Percentiles rank a stretch among this genome's conserved stretches.
phyloP scores from a whole-genome alignment of 257 asterid genomes.

The Solanum appendiculatum region DNA sequence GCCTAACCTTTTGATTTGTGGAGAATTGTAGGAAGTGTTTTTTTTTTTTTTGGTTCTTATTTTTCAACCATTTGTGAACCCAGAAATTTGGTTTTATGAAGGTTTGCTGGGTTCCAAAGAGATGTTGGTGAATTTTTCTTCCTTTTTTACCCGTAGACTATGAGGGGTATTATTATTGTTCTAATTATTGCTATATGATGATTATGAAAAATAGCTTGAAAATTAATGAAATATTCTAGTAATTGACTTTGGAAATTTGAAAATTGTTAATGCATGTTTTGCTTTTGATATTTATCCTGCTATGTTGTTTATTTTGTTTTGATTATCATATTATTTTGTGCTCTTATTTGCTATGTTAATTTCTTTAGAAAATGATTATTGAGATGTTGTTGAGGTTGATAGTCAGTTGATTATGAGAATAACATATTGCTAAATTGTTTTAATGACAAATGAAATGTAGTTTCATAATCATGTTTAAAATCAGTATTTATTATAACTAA shows the following conservation, averaged over 20 bases:
- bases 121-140: background rate
- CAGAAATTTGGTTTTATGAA: conserved; percentile 3
- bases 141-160: background rate
- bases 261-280: background rate
- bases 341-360: too few relatives aligned
- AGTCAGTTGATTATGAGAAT: background rate
- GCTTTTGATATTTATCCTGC: background rate
- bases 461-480: background rate
- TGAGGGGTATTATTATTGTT: background rate
- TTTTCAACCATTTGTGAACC: conserved; percentile 3
- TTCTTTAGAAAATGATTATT: too few relatives aligned
- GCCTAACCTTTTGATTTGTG: background rate
- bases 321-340: too few relatives aligned
- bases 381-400: too few relatives aligned
- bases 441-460: background rate
- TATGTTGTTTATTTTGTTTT: background rate
- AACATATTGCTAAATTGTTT: background rate
- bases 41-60: background rate
- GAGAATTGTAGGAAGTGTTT: background rate
- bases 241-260: background rate
- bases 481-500: background rate
- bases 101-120: conserved; percentile 1
- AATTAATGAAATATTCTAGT: background rate
- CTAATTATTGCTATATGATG: background rate
- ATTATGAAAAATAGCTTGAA: background rate